Evolutionary conservation across 805 yeast species (phyloP), one percentile per base, ranked within the genome.

Genomic region (Ogataea salicorniae): DNA sequence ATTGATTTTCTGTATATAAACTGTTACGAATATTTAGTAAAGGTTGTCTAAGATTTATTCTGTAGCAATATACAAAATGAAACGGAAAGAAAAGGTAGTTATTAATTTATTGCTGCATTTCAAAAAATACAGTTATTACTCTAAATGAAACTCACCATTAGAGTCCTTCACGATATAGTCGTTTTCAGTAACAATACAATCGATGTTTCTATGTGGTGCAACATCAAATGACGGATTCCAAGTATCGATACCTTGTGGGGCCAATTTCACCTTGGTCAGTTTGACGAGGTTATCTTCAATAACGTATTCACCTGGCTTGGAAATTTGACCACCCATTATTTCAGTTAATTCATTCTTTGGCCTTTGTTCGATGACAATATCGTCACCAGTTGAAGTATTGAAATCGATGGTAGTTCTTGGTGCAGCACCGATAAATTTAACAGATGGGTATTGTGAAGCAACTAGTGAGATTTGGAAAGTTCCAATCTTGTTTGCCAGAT

Each of bases 141-240:
- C 39, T 18, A 64, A 43, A 34, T 53, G 42, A 57, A 83, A 85
- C 9, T 69, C 57, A 2, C 89, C 90, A 14, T 67, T 41, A 0
- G 41, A 38, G 45, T 72, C 68, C 59, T 86, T 86, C 34, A 68
- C 67, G 18, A 77, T 73, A 2, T 74, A 81, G 3, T 79, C 77
- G 46, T 80, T 78, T 67, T 92, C 98, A 0, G 97, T 92, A 34
- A 92, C 88, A 50, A 94, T 89, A 49, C 89, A 87, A 61, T 90
- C 97, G 46, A 92, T 90, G 36, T 84, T 69, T 40, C 75, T 76
- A 58, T 83, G 82, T 0, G 96, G 96, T 3, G 98, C 89, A 15
- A 94, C 89, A 61, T 92, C 99, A 60, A 92, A 92, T 0, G 97
- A 85, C 0, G 99, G 99, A 60, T 94, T 94, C 97, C 97, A 92